phyloP scores from a whole-genome alignment of 2,329 filamentous ascomycete species.

The Thielaviopsis cerberus region DNA sequence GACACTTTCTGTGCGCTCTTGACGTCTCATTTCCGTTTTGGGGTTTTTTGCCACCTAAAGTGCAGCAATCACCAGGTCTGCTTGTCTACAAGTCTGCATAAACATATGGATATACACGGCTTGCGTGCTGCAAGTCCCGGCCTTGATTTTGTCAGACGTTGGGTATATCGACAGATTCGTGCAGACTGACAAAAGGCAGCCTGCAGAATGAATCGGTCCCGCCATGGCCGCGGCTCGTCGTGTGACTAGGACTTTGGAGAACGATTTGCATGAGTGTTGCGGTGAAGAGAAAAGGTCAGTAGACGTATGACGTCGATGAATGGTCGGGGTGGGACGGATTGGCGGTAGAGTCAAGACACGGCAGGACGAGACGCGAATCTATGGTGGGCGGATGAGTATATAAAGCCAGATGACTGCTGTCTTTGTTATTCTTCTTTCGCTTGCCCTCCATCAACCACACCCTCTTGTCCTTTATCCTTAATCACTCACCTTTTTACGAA shows the following conservation, averaged over 20 bases:
- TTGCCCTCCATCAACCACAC: background rate
- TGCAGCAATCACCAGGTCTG: background rate
- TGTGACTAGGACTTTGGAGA: background rate
- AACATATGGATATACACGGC: too few species aligned
- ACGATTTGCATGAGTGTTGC: background rate
- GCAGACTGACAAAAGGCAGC: too few species aligned
- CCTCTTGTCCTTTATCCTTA: background rate
- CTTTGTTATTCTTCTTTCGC: background rate
- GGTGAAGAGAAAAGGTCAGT: background rate
- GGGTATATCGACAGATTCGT: background rate
- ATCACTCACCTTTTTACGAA: background rate
- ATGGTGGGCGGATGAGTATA: background rate
- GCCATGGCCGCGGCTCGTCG: background rate
- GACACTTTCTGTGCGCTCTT: background rate
- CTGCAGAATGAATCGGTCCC: background rate
- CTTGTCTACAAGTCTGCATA: too few species aligned
- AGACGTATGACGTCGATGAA: background rate
- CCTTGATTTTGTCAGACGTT: background rate
- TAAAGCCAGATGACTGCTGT: background rate
- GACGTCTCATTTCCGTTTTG: background rate
- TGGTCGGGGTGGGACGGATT: background rate
- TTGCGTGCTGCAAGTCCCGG: background rate
- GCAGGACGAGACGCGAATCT: background rate
- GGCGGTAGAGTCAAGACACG: background rate
- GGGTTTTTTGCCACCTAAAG: background rate